phyloP scores from a whole-genome alignment of 768 basidiomycete species.

The Tephrocybe rancida region DNA sequence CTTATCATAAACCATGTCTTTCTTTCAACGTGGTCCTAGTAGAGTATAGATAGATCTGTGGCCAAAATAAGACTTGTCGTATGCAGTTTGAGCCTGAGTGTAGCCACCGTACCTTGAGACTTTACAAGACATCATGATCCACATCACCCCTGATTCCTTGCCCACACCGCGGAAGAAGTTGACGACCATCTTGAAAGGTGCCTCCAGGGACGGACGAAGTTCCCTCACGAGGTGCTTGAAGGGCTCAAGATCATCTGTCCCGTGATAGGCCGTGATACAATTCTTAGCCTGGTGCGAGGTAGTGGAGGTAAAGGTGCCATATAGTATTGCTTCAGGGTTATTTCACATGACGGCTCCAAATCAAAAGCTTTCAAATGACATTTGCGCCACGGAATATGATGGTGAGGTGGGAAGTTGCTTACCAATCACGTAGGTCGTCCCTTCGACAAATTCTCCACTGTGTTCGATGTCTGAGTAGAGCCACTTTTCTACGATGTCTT shows the following conservation, averaged over 20 bases:
- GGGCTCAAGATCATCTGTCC: slow-evolving; percentile 13
- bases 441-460: slow-evolving; percentile 13
- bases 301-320: slow-evolving; percentile 12
- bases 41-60: slow-evolving; percentile 14
- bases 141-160: slow-evolving; percentile 12
- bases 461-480: slow-evolving; percentile 14
- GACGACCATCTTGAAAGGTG: slow-evolving; percentile 11
- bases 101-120: slow-evolving; percentile 8
- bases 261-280: slow-evolving; percentile 13
- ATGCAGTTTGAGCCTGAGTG: slow-evolving; percentile 14
- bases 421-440: slow-evolving; percentile 18
- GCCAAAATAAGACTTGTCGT: background rate
- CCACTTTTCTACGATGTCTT: slow-evolving; percentile 15
- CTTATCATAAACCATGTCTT: slow-evolving; percentile 18
- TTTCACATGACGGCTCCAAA: slow-evolving; percentile 16
- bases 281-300: slow-evolving; percentile 10
- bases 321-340: slow-evolving; percentile 19
- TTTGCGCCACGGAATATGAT: background rate
- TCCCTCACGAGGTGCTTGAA: slow-evolving; percentile 6
- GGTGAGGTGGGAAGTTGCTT: background rate
- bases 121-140: slow-evolving; percentile 16
- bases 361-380: slow-evolving; percentile 13
- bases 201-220: slow-evolving; percentile 11
- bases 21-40: slow-evolving; percentile 13
- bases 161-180: slow-evolving; percentile 11